Evolutionary conservation across 805 yeast genomes (phyloP).

Genomic region (Kazachstania viticola): DNA sequence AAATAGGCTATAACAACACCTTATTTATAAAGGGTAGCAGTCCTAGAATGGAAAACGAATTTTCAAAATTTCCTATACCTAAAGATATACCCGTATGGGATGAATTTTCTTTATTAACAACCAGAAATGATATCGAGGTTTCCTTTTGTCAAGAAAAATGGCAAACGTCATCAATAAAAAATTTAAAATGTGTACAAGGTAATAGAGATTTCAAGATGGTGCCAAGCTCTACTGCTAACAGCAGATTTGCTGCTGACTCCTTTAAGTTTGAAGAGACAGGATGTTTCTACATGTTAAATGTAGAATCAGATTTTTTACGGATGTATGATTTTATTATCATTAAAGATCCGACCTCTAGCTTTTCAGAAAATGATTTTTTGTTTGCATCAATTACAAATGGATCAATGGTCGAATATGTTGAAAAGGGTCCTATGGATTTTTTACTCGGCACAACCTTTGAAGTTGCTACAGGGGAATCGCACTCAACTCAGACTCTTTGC

Average conservation of each 20-base stretch:
- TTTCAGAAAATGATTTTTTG: conserved; percentile 12
- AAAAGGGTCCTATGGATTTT: conserved; percentile 7
- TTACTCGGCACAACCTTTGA: conserved; percentile 2
- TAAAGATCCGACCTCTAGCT: conserved; percentile 23
- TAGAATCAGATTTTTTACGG: conserved; percentile 29
- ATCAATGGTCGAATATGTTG: background rate
- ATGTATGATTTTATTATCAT: conserved; percentile 42
- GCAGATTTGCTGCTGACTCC: conserved; percentile 37
- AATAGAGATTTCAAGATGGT: conserved; percentile 28
- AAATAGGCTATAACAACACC: conserved; percentile 1
- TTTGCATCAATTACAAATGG: conserved; percentile 10
- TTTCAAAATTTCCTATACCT: conserved; percentile 2
- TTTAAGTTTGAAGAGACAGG: conserved; percentile 37
- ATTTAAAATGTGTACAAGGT: conserved; percentile 35
- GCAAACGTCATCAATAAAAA: background rate
- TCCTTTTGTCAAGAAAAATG: conserved; percentile 8
- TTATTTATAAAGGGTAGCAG: background rate
- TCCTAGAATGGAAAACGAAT: background rate
- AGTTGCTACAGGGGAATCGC: background rate
- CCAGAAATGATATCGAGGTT: conserved; percentile 5
- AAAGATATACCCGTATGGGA: conserved; percentile 1
- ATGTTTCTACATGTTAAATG: conserved; percentile 41
- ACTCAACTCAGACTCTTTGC: conserved; percentile 8
- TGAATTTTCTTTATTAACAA: conserved; percentile 11
- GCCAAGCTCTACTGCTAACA: conserved; percentile 39